Conservation (phyloP, 2,329 filamentous ascomycete genomes). For the Nannizzia gypsea region DNA sequence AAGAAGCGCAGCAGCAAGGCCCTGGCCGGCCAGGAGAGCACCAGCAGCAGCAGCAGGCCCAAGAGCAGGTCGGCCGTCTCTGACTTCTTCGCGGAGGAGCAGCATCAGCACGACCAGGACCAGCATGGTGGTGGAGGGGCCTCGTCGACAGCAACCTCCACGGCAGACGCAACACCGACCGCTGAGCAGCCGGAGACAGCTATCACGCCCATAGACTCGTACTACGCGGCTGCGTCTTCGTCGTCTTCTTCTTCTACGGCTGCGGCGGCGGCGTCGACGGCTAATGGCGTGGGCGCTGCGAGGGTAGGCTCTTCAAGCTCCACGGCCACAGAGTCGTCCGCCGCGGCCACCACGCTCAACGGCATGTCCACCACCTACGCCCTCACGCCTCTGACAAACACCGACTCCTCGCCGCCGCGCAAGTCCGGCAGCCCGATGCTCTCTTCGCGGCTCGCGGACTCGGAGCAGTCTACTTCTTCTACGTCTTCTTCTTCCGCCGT, state of each 20-base stretch:
- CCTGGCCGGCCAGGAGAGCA: conserved; percentile 37
- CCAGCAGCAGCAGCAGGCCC: conserved; percentile 24
- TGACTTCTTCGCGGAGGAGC: not conserved
- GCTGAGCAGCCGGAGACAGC: no score
- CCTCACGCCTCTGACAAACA: conserved; percentile 54
- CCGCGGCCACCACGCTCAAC: conserved; percentile 44
- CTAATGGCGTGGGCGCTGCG: conserved; percentile 23
- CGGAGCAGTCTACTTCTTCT: not conserved
- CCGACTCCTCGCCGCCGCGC: conserved; percentile 51
- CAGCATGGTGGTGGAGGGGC: not conserved
- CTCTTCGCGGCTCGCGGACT: conserved; percentile 20
- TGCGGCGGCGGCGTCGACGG: not conserved
- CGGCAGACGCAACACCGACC: no score
- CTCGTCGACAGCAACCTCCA: not conserved
- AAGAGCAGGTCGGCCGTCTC: conserved; percentile 38
- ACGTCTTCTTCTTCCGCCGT: not conserved
- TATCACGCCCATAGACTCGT: no score
- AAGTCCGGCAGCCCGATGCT: conserved; percentile 45
- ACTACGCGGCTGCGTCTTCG: no score
- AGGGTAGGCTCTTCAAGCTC: conserved; percentile 63
- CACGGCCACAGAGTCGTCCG: conserved; percentile 57
- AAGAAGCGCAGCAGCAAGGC: conserved; percentile 33
- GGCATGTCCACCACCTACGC: conserved; percentile 40
- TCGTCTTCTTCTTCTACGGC: no score
- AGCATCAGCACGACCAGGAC: not conserved